These are phyloP conservation scores for Candida frijolesensis DNA, from an alignment of 1,139 yeast species.

Conservation along the genomic window DNA sequence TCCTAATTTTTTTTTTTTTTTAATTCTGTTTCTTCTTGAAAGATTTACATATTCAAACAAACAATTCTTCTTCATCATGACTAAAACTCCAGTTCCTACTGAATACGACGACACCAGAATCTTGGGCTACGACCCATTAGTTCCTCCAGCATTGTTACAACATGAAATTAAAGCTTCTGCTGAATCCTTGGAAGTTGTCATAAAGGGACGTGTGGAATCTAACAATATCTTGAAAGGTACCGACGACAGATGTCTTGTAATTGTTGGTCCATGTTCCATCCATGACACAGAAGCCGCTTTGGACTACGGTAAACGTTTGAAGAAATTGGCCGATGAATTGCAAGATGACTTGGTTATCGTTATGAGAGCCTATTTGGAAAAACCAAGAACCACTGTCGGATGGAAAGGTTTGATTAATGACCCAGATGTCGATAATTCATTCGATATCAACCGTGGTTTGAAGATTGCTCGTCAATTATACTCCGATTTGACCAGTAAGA, in stretches of 20 bases:
- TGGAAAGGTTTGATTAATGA: constrained; percentile 98
- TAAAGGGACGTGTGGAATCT: constrained; percentile 77
- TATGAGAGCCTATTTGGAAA: constrained; percentile 97
- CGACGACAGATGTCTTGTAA: constrained; percentile 78
- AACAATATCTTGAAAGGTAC: constrained; percentile 69
- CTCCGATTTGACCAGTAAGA: constrained; percentile 64
- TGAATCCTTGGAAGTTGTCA: constrained; percentile 59
- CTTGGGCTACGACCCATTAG: constrained; percentile 90
- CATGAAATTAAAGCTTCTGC: constrained; percentile 79
- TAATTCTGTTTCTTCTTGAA: not conserved
- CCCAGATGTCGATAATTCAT: constrained; percentile 93
- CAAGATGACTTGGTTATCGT: constrained; percentile 79
- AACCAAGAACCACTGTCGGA: constrained; percentile 98
- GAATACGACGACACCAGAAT: constrained; percentile 88
- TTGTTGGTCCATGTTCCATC: constrained; percentile 95
- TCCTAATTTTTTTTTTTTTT: not conserved
- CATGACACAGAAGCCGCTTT: constrained; percentile 93
- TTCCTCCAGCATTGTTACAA: constrained; percentile 93
- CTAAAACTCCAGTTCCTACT: constrained; percentile 60
- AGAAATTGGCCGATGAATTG: constrained; percentile 60
- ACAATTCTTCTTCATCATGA: constrained; percentile 24
- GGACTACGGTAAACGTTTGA: constrained; percentile 76
- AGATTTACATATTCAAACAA: not conserved
- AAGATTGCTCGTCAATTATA: constrained; percentile 86
- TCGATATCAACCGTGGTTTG: constrained; percentile 93